Conservation (phyloP, 1,139 yeast genomes). For the Hansenula sp. region DNA sequence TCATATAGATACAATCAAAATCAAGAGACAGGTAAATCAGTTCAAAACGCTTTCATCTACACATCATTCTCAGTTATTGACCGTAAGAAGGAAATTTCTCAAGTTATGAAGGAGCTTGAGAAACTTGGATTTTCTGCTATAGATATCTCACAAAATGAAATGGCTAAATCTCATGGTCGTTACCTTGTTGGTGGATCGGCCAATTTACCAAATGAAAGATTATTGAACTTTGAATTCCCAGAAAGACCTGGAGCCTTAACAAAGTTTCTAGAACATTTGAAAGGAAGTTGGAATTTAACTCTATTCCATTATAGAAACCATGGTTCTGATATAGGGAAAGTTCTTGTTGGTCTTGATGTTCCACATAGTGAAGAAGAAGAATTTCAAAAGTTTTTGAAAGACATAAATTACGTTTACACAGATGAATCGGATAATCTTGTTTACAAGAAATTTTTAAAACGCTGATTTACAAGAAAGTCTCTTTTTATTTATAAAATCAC, state of each 20-base stretch:
- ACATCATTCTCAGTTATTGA: conserved; percentile 82
- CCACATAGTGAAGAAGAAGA: conserved; percentile 65
- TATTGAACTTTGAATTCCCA: conserved; percentile 89
- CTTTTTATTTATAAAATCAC: too few species aligned
- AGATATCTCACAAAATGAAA: conserved; percentile 86
- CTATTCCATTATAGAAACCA: conserved; percentile 95
- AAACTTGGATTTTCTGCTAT: conserved; percentile 60
- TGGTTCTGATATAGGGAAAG: conserved; percentile 92
- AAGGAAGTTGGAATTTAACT: conserved; percentile 85
- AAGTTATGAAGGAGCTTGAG: conserved; percentile 37
- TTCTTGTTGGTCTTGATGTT: conserved; percentile 82
- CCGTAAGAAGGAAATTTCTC: conserved; percentile 52
- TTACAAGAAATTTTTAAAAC: conserved; percentile 65
- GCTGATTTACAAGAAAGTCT: conserved; percentile 15
- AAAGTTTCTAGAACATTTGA: conserved; percentile 67
- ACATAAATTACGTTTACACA: conserved; percentile 68
- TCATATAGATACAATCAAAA: conserved; percentile 66
- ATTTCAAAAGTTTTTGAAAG: conserved; percentile 63
- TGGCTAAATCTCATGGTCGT: conserved; percentile 95
- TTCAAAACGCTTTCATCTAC: conserved; percentile 67
- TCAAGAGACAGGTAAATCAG: conserved; percentile 26
- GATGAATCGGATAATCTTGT: conserved; percentile 87
- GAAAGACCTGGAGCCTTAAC: conserved; percentile 94
- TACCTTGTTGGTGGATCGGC: conserved; percentile 91
- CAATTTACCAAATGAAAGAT: conserved; percentile 61